Evolutionary conservation across 2,329 filamentous ascomycete species (phyloP), one percentile per base, ranked within the genome.

Genomic region (Penicillium vulpinum): DNA sequence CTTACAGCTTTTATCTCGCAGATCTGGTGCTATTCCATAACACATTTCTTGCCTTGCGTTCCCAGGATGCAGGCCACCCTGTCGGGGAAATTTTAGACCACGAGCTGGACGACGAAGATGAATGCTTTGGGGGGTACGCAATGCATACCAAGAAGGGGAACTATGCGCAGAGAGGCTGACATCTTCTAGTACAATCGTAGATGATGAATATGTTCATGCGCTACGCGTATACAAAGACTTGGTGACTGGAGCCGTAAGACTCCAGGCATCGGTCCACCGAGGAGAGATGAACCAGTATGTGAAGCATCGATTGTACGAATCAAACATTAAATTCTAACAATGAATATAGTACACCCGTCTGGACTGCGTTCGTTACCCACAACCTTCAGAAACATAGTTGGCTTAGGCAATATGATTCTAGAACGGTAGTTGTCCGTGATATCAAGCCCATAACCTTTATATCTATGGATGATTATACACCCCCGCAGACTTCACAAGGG

Each of bases 21-120:
- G 80, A 77, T 46, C 80, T 86, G 78, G 80, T 83, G 3, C 66
- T 84, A 1, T 85, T 86, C 69, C 84, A 82, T 66, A 81, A 78
- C 59, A 81, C 80, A 0, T 80, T 85, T 54, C 68, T 85, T 10
- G 83, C 83, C 0, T 78, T 86, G 70, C 84, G 85, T 59, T 77
- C 78, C 9, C 83, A 86, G 63, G 83, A 86, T 64, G 68, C 71
- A 18, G 72, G 70, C 22, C 70, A 66, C 29, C 76, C 71, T 5
- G 71, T 75, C 29, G 69, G 68, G 21, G 67, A 69, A 3, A 74
- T 81, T 15, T 75, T 80, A 44, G 80, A 83, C 54, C 77, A 78
- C 54, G 80, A 82, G 60, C 72, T 84, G n/a, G 71, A 70, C 3
- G 73, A 73, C 1, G 80, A 82, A 59, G 72, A 75, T 44, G 71